phyloP scores from a whole-genome alignment of 352 stramenopile genomes.

The Pseudoperonospora humuli region DNA sequence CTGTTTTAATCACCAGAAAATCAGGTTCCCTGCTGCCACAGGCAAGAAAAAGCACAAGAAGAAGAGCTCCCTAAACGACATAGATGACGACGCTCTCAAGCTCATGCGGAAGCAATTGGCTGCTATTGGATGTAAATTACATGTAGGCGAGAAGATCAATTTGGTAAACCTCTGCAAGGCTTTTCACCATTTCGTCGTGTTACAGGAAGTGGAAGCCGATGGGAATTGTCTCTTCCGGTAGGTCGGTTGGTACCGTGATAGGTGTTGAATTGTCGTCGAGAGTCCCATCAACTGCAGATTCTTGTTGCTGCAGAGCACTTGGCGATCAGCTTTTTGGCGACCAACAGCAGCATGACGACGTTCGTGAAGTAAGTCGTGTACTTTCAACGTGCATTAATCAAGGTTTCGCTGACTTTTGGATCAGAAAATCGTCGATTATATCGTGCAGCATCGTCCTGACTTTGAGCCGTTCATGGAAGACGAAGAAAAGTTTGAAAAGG shows the following conservation, averaged over 20 bases:
- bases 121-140: slow-evolving; percentile 59
- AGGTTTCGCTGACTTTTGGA: too few species aligned
- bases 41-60: slow-evolving; percentile 28
- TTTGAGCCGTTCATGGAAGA: slow-evolving; percentile 87
- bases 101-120: slow-evolving; percentile 50
- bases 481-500: slow-evolving; percentile 79
- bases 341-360: slow-evolving; percentile 51
- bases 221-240: slow-evolving; percentile 83
- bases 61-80: slow-evolving; percentile 13
- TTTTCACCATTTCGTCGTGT: background rate
- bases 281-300: slow-evolving; percentile 6
- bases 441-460: slow-evolving; percentile 59
- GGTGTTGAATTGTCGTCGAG: background rate
- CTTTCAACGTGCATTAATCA: background rate
- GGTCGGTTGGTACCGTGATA: background rate
- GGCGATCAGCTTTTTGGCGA: slow-evolving; percentile 70
- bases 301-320: slow-evolving; percentile 34
- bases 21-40: slow-evolving; percentile 15
- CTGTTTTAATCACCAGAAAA: slow-evolving; percentile 16
- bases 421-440: slow-evolving; percentile 69
- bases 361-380: slow-evolving; percentile 42
- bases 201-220: slow-evolving; percentile 68
- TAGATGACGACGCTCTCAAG: slow-evolving; percentile 46
- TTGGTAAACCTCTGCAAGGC: background rate
- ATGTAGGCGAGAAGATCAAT: slow-evolving; percentile 3